phyloP scores from a whole-genome alignment of 495 filamentous ascomycete genomes.

The Pseudomonodictys pantanalensis region DNA sequence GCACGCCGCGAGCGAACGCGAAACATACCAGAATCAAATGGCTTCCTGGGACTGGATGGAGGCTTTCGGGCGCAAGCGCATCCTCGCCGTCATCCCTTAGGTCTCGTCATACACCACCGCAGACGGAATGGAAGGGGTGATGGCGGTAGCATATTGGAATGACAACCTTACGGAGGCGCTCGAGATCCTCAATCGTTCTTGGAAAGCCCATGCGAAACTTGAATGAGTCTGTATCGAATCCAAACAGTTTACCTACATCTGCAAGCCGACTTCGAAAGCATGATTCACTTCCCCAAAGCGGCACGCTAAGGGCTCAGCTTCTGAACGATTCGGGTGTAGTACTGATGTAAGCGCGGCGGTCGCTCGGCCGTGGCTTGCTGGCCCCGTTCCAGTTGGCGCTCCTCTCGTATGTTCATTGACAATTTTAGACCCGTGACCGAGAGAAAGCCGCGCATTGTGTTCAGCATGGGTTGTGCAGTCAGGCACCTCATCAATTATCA shows the following conservation, averaged over 20 bases:
- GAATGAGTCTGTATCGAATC: conserved; percentile 1
- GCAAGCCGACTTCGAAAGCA: background rate
- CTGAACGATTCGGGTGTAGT: background rate
- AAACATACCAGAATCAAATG: conserved; percentile 15
- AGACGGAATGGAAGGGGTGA: conserved; percentile 1
- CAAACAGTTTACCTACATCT: background rate
- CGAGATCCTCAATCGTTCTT: background rate
- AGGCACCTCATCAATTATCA: background rate
- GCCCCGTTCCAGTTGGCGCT: background rate
- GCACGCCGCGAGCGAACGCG: conserved; percentile 15
- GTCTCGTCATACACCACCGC: conserved; percentile 1
- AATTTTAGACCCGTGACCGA: conserved; percentile 1
- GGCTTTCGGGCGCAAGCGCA: conserved; percentile 9
- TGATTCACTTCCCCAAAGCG: conserved; percentile 1
- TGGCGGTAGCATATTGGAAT: conserved; percentile 1
- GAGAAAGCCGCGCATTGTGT: background rate
- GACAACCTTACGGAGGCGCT: conserved; percentile 1
- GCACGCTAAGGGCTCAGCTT: background rate
- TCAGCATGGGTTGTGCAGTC: background rate
- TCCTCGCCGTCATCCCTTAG: background rate
- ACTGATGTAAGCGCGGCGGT: background rate
- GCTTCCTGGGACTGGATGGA: conserved; percentile 15
- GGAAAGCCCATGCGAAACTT: conserved; percentile 1
- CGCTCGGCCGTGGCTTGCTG: conserved; percentile 1
- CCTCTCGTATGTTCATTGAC: background rate